Evolutionary conservation across 495 filamentous ascomycete species (phyloP).

Genomic region (Podospora bellae-mahoneyi): DNA sequence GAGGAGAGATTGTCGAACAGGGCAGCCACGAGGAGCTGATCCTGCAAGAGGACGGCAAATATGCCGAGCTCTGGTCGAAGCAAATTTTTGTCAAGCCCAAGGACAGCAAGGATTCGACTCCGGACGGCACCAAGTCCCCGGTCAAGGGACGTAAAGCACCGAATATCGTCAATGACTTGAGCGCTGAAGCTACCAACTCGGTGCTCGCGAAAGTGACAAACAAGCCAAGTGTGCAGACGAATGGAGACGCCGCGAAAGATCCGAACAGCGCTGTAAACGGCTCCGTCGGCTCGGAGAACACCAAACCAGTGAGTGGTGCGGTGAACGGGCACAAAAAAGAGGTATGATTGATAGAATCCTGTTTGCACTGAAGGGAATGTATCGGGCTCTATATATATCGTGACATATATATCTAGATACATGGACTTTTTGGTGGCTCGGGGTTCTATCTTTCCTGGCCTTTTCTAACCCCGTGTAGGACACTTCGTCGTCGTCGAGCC

Average conservation of each 20-base stretch:
- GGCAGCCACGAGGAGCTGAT: constrained; percentile 63
- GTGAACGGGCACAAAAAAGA: constrained; percentile 39
- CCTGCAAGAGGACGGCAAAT: constrained; percentile 50
- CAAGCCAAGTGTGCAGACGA: constrained; percentile 9
- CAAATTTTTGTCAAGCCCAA: constrained; percentile 54
- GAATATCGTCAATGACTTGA: constrained; percentile 44
- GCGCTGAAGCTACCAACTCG: constrained; percentile 29
- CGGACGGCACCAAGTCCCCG: constrained; percentile 22
- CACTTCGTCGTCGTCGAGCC: neutral
- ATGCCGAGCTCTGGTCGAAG: constrained; percentile 61
- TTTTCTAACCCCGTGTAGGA: constrained; percentile 34
- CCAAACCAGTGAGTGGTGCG: constrained; percentile 18
- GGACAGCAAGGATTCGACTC: constrained; percentile 31
- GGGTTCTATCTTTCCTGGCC: constrained; percentile 38
- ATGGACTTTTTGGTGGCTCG: constrained; percentile 35
- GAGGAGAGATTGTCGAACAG: constrained; percentile 62
- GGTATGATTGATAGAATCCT: constrained; percentile 38
- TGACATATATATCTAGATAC: constrained; percentile 16
- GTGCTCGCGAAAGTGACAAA: constrained; percentile 39
- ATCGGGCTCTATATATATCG: neutral
- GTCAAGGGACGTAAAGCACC: constrained; percentile 31
- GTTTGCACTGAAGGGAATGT: neutral
- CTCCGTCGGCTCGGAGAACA: constrained; percentile 16
- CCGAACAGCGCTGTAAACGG: constrained; percentile 3
- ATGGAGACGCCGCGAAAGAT: constrained; percentile 11